Evolutionary conservation across 176 grass and related monocot genomes (phyloP).

Genomic region (Poa annua): DNA sequence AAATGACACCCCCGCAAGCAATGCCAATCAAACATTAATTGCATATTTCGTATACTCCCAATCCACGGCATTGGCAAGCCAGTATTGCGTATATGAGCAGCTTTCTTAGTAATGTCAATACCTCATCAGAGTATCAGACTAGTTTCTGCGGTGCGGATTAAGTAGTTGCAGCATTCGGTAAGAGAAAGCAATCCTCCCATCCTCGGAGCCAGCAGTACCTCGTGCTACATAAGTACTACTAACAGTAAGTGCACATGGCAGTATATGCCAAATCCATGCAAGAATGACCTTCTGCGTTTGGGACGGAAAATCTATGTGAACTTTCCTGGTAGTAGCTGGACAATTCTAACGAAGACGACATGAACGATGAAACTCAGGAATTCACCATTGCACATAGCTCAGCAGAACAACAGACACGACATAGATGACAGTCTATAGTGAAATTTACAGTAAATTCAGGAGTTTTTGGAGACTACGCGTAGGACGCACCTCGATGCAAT

Average conservation of each 20-base stretch:
- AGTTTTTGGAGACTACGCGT: slow-evolving; percentile 21
- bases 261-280: background rate
- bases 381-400: background rate
- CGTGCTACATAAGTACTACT: background rate
- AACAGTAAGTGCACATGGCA: background rate
- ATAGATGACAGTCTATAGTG: background rate
- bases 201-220: background rate
- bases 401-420: slow-evolving; percentile 4
- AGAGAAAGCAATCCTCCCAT: background rate
- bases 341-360: slow-evolving; percentile 7
- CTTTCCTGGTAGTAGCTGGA: background rate
- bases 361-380: slow-evolving; percentile 2
- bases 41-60: background rate
- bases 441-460: background rate
- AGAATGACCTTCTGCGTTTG: background rate
- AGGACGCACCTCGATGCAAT: slow-evolving; percentile 74
- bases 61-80: background rate
- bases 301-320: slow-evolving; percentile 15
- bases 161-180: background rate
- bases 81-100: slow-evolving; percentile 14
- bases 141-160: slow-evolving; percentile 20
- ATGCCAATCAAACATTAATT: background rate
- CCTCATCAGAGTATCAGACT: background rate
- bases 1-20: slow-evolving; percentile 30
- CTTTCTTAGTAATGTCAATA: background rate